Evolutionary conservation across 1,284 basidiomycete genomes (phyloP).

Genomic region (Retiboletus flavoniger): DNA sequence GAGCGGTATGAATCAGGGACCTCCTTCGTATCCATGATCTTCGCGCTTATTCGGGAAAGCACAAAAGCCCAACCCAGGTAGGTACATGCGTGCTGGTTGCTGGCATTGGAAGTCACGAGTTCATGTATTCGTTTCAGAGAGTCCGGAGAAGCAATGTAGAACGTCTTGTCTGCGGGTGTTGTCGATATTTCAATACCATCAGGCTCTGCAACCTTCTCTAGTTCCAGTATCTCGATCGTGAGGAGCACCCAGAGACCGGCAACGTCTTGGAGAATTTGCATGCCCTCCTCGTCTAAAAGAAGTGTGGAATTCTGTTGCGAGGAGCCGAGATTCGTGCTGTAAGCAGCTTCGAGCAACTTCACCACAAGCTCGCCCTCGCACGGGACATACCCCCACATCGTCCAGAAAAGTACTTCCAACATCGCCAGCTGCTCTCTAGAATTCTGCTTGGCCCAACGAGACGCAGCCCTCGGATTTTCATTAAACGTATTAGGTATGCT

Average conservation of each 20-base stretch:
- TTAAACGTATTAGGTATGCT: slow-evolving; percentile 52
- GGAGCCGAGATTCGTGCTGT: slow-evolving; percentile 65
- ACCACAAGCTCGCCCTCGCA: slow-evolving; percentile 64
- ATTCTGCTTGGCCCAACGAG: slow-evolving; percentile 78
- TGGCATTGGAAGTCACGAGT: slow-evolving; percentile 54
- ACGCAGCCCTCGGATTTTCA: slow-evolving; percentile 58
- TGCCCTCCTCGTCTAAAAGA: slow-evolving; percentile 73
- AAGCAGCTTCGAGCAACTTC: slow-evolving; percentile 63
- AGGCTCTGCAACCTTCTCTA: slow-evolving; percentile 69
- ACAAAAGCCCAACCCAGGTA: slow-evolving; percentile 81
- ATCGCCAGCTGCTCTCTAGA: slow-evolving; percentile 76
- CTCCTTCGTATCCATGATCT: slow-evolving; percentile 45
- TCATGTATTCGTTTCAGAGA: slow-evolving; percentile 62
- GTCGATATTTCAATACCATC: slow-evolving; percentile 52
- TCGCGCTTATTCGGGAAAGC: slow-evolving; percentile 56
- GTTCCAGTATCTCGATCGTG: slow-evolving; percentile 75
- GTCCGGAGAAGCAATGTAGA: slow-evolving; percentile 58
- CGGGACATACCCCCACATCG: slow-evolving; percentile 75
- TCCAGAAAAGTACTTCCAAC: slow-evolving; percentile 82
- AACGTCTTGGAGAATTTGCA: slow-evolving; percentile 63
- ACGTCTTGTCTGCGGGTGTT: slow-evolving; percentile 44
- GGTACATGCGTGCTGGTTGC: slow-evolving; percentile 63
- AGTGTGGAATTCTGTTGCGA: slow-evolving; percentile 64
- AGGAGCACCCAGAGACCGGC: slow-evolving; percentile 75
- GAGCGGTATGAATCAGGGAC: slow-evolving; percentile 52